Base-by-base conservation (phyloP, 2,329 filamentous ascomycete genomes). In the Iodosphaeria phyllophila region DNA sequence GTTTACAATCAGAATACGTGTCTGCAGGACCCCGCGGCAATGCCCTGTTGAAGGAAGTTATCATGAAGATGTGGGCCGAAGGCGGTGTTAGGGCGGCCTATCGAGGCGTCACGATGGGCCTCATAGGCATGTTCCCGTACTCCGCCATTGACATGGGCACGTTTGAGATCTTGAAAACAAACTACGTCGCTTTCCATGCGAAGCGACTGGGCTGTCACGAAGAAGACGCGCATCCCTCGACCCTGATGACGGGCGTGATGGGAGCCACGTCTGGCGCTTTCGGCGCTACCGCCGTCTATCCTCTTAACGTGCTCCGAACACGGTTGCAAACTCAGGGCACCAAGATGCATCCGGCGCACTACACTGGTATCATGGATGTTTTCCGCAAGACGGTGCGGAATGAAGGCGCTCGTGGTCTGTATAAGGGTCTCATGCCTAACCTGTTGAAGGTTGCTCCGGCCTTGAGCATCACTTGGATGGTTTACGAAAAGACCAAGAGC, bases 61-160 rank as follows among this genome's bases (percentile, higher is more conserved):
- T 79, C 3, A 64, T 67, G 44, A 92, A 83, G 46, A 92, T 98
- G 75, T 82, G 74, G 58, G 64, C 61, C 20, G 66, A 72, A 30
- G 77, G 79, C 30, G 80, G 80, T 13, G 36, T 84, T 15, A 58
- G 66, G 16, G 64, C 78, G 5, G 86, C 83, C 33, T 98, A 95
- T 48, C 80, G 86, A 27, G 89, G 89, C 20, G 64, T 98, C 17
- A 84, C 83, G 0, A 89, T 95, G 67, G 89, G 89, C 10, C 62
- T 98, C 4, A 55, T 93, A 25, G 89, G 89, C 45, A 93, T 95
- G 72, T 98, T 98, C 41, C 89, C 89, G 0, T 98, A 95, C 48
- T 86, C 83, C 20, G 89, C 89, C 24, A 91, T 98, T 43, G 89
- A 98, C 44, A 74, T 98, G 41, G 82, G 80, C 35, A 92, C 82